These are phyloP conservation scores for Nidularia sp. DNA, from an alignment of 768 basidiomycete genomes.

Conservation along the genomic window DNA sequence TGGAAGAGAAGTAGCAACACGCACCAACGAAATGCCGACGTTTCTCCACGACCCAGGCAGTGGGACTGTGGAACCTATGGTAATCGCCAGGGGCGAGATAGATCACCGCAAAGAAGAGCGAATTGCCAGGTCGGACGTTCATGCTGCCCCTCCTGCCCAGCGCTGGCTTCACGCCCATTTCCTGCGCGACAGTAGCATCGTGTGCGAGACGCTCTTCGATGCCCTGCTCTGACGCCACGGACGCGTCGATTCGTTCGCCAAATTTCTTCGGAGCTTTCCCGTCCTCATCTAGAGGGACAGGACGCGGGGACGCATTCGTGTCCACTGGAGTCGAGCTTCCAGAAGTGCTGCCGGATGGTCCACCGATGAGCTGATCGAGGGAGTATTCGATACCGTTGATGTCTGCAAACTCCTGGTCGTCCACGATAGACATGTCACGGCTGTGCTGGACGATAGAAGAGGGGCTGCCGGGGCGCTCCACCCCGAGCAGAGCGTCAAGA, in stretches of 20 bases:
- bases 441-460: constrained; percentile 35
- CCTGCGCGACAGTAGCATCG: constrained; percentile 66
- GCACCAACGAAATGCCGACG: constrained; percentile 88
- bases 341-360: constrained; percentile 35
- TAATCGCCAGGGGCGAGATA: constrained; percentile 99
- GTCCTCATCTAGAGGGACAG: constrained; percentile 8
- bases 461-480: constrained; percentile 49
- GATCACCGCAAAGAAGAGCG: constrained; percentile 89
- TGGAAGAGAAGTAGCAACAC: constrained; percentile 14
- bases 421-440: constrained; percentile 58
- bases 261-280: constrained; percentile 44
- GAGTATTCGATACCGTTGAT: constrained; percentile 97
- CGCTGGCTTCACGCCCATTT: constrained; percentile 52
- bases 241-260: constrained; percentile 71
- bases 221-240: constrained; percentile 51
- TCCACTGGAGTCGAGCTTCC: constrained; percentile 31
- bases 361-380: constrained; percentile 83
- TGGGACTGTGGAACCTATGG: constrained; percentile 94
- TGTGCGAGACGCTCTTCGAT: constrained; percentile 57
- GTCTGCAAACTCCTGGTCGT: constrained; percentile 89
- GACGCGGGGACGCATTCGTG: constrained; percentile 9
- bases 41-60: constrained; percentile 96
- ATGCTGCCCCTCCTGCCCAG: constrained; percentile 20
- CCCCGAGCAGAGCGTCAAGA: constrained; percentile 87
- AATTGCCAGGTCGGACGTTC: constrained; percentile 66